Conservation (phyloP, 768 basidiomycete species). For the Termitomyces sp. region DNA sequence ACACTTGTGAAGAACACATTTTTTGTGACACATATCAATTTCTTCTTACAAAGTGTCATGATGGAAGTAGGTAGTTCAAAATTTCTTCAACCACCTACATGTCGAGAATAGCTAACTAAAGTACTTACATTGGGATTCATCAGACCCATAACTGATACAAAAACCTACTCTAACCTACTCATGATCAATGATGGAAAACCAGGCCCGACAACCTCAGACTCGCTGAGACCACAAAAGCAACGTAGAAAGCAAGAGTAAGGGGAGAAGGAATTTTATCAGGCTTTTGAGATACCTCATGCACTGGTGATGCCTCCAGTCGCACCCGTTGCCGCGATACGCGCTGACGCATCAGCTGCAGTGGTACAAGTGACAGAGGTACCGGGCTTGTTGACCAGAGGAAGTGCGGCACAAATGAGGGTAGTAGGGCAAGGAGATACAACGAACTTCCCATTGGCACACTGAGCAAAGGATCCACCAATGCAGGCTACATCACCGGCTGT, state of each 20-base stretch:
- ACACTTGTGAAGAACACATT: no score
- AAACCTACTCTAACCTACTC: no score
- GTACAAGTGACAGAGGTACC: conserved; percentile 56
- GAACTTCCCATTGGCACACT: conserved; percentile 52
- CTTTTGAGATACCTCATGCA: conserved; percentile 6
- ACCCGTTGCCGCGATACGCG: conserved; percentile 42
- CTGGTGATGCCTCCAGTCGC: conserved; percentile 44
- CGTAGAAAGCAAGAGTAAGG: conserved; percentile 12
- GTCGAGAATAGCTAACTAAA: no score
- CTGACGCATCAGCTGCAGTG: conserved; percentile 41
- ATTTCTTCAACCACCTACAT: no score
- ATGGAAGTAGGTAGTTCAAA: no score
- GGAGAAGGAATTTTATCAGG: background rate
- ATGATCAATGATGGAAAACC: no score
- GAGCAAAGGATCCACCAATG: conserved; percentile 44
- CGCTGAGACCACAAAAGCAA: conserved; percentile 14
- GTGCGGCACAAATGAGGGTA: conserved; percentile 42
- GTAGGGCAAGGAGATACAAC: conserved; percentile 35
- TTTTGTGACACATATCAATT: no score
- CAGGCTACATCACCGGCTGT: conserved; percentile 45
- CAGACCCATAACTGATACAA: no score
- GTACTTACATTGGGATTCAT: no score
- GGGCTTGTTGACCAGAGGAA: conserved; percentile 52
- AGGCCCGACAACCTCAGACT: background rate
- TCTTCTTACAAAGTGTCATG: no score